Base-by-base conservation (phyloP, 768 basidiomycete species). In the Psilocybe tampanensis region DNA sequence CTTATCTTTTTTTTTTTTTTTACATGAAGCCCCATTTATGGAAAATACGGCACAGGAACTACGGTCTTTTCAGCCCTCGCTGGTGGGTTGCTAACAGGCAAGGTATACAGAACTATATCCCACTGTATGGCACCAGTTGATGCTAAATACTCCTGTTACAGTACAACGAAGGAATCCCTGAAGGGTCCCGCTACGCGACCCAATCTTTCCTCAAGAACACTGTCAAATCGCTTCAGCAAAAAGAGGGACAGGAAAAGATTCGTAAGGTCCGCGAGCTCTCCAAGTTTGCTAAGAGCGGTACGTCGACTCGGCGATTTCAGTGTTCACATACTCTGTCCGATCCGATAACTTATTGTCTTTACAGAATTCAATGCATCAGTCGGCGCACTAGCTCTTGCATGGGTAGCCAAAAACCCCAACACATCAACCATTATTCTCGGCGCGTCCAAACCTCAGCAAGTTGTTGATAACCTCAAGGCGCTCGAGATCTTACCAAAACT, bases 111-210 rank as follows among this genome's bases (percentile, higher is more conserved):
- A 26, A 9, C 15, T 43, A 54, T 39, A n/a, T n/a, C n/a, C n/a
- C n/a, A n/a, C n/a, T n/a, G n/a, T n/a, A n/a, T n/a, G n/a, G n/a
- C n/a, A n/a, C n/a, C n/a, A n/a, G n/a, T n/a, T 29, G 29, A 29
- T 29, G 29, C n/a, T n/a, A n/a, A n/a, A n/a, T n/a, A 29, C 9
- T 29, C 9, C 29, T 29, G 34, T 26, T 29, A 2, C 32, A 81
- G 86, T 88, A 89, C 74, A 90, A 91, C 71, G 77, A 89, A 58
- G 88, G 90, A 21, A 79, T 94, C 64, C 92, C 92, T 1, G 70
- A 80, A 8, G 86, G 82, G 51, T 92, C 90, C 0, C 86, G 92
- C 24, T 86, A 86, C 69, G 83, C 80, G 24, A 83, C 73, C 56
- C 84, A 88, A 62, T 54, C 71, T 1, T 80, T 81, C 62, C 84